Conservation (phyloP, 192 early-diverging fungal species). For the Dispira simplex region DNA sequence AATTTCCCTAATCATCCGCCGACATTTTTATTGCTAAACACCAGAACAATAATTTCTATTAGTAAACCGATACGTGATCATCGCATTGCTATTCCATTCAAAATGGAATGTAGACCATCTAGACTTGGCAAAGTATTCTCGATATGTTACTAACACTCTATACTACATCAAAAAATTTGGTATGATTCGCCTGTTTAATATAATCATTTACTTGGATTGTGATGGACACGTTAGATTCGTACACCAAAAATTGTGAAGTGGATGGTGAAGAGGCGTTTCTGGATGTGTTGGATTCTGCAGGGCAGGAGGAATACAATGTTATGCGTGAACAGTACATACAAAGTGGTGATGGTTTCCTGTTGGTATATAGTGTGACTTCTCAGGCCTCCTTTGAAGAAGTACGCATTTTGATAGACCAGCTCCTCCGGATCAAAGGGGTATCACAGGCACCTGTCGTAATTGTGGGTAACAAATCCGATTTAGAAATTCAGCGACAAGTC, state of each 20-base stretch:
- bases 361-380: conserved; percentile 68
- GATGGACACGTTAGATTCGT: conserved; percentile 30
- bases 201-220: not conserved
- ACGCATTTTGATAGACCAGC: conserved; percentile 49
- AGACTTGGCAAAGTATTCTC: no score
- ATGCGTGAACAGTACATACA: conserved; percentile 85
- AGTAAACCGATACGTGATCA: no score
- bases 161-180: no score
- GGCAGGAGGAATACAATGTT: conserved; percentile 67
- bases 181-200: no score
- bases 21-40: no score
- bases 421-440: conserved; percentile 66
- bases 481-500: conserved; percentile 48
- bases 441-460: conserved; percentile 62
- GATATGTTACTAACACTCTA: no score
- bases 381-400: conserved; percentile 64
- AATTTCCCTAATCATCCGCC: no score
- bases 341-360: conserved; percentile 69
- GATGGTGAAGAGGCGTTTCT: conserved; percentile 69
- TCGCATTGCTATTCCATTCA: no score
- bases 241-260: conserved; percentile 73
- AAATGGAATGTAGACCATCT: no score
- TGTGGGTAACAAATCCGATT: conserved; percentile 82
- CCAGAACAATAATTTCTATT: no score
- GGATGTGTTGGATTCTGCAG: conserved; percentile 89